Percentiles rank a stretch among this genome's conserved stretches.
These are phyloP conservation scores for Apiotrichum gracile DNA, from an alignment of 1,284 basidiomycete genomes.

Conservation along the genomic window DNA sequence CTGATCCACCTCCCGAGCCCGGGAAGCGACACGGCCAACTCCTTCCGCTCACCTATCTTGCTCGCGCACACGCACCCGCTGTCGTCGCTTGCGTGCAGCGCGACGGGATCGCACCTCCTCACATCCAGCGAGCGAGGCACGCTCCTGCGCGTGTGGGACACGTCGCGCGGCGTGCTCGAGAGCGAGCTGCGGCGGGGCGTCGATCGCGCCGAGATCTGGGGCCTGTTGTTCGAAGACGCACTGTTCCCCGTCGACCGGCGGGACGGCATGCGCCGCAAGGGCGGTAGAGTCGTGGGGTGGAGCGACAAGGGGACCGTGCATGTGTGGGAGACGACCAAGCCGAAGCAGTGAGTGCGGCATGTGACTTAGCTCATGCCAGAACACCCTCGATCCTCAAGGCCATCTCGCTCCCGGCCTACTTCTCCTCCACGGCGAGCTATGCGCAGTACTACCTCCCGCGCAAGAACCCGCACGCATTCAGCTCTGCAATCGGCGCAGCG, in stretches of 20 bases:
- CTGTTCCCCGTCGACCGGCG: constrained; percentile 60
- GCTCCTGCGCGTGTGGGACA: constrained; percentile 82
- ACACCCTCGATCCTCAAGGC: constrained; percentile 57
- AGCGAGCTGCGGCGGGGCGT: constrained; percentile 79
- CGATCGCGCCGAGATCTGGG: constrained; percentile 88
- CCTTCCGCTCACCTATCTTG: constrained; percentile 60
- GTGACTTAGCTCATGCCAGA: not conserved
- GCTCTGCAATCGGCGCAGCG: constrained; percentile 33
- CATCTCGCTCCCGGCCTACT: constrained; percentile 75
- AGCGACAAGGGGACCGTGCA: constrained; percentile 97
- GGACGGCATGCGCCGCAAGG: constrained; percentile 45
- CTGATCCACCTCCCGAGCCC: constrained; percentile 64
- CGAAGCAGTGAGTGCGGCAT: not conserved
- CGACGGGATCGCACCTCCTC: constrained; percentile 72
- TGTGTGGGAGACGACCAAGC: constrained; percentile 51
- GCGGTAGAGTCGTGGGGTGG: constrained; percentile 49
- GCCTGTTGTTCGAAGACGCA: constrained; percentile 53
- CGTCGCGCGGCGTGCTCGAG: constrained; percentile 64
- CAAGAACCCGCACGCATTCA: constrained; percentile 45
- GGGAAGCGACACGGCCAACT: constrained; percentile 3
- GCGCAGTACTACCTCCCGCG: constrained; percentile 83
- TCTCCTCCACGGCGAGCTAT: constrained; percentile 87
- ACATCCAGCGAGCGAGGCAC: constrained; percentile 83
- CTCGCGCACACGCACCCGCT: constrained; percentile 76
- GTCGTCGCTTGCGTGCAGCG: constrained; percentile 68